Evolutionary conservation across 2,329 filamentous ascomycete genomes (phyloP), one percentile per base, ranked within the genome.

Genomic region (Claviceps lovelessii): DNA sequence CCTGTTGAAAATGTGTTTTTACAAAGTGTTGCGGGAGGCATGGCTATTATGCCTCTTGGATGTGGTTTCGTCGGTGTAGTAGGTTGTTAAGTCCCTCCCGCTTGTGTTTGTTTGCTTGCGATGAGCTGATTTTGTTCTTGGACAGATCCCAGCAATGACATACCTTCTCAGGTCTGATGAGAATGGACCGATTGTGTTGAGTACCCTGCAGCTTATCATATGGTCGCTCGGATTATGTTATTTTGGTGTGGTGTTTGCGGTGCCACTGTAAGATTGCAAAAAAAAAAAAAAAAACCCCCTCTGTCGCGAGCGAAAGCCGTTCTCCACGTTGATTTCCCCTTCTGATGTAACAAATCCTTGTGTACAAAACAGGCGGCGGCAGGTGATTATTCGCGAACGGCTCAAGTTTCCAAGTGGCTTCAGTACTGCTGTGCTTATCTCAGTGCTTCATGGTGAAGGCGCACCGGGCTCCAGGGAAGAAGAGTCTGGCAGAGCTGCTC

Each of bases 1-100:
- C 90, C 93, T 0, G 86, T 97, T 11, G 91, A 98, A 71, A 98
- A 98, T 67, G 93, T 98, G 4, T 77, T 98, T 28, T 87, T 98
- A 11, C 93, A 98, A 72, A 95, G 89, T 0, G 93, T 98, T 5
- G 91, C 93, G 1, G 91, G 93, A 11, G 88, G 88, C 17, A 94
- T 97, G 69, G 93, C 91, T 0, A 95, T 94, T 5, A 97, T 97
- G 89, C 93, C 93, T 0, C 73, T 98, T 11, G 91, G 91, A 1
- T 95, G 91, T 62, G 93, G 93, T 1, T 95, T 97, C 65, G 91
- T 97, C 19, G 91, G 91, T 5, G 90, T 97, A 9, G 74, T 80
- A 62, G 62, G 76, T 71, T n/a, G 9, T 29, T 6, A 44, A 23
- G 23, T 23, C 50, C 46, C 29, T 23, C 37, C 42, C 28, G 3